Evolutionary conservation across 495 filamentous ascomycete genomes (phyloP), one percentile per base, ranked within the genome.

Genomic region (Aspergillus nidulans): DNA sequence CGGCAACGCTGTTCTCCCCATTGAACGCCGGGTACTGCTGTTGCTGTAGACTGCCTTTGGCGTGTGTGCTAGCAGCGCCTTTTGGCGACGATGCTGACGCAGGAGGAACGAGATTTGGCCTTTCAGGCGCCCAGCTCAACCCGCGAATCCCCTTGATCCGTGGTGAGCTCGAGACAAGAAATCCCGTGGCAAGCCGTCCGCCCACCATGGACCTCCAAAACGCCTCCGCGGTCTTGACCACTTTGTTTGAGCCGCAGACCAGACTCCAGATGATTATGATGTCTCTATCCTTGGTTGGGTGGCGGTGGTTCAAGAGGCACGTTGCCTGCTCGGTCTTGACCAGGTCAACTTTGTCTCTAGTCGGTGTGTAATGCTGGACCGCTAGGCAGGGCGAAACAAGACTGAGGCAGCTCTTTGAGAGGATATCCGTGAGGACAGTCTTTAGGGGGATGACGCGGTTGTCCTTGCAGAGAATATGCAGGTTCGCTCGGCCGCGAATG

Each of bases 291-390:
- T 52, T 52, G 49, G 34, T 41, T 20, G 36, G 8, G 36, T 52
- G 49, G 6, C 49, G 2, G 36, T 52, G 49, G 23, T 52, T 52
- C 21, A 52, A n/a, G 34, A 52, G 49, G 20, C 49, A 52, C 34
- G 49, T 52, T 4, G 49, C 49, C 15, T 40, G 32, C 15, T 52
- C 49, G 8, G 16, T 52, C 13, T 19, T 39, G 20, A 52, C 34
- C 16, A 5, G 5, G 1, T 18, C 20, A 18, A 12, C n/a, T n/a
- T 13, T 21, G 4, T 44, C 10, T n/a, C n/a, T n/a, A n/a, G n/a
- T 41, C 0, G 49, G 49, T 20, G 36, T 41, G 21, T 52, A 52
- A 12, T 52, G 49, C 18, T 52, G 21, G 2, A 52, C 8, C 0
- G 49, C 49, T 26, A 52, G 20, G 9, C 34, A 40, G 0, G 49